These are phyloP conservation scores for Neonectria punicea DNA, from an alignment of 2,329 filamentous ascomycete genomes.

Conservation along the genomic window DNA sequence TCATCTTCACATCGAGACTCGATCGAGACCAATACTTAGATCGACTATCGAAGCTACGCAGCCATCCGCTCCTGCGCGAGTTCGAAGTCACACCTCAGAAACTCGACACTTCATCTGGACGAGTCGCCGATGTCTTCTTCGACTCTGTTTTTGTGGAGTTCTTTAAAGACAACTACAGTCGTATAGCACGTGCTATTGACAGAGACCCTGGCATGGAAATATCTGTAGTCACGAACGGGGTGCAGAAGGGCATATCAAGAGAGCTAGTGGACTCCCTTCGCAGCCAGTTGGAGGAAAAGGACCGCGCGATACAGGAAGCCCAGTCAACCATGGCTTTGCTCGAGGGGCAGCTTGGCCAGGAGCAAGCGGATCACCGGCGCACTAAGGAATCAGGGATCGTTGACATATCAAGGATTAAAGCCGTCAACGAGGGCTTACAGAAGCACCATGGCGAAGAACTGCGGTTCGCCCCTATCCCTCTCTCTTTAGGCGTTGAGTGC, in stretches of 20 bases:
- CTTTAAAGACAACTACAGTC: slow-evolving; percentile 94
- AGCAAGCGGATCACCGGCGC: slow-evolving; percentile 76
- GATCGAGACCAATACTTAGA: slow-evolving; percentile 90
- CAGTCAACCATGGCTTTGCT: slow-evolving; percentile 59
- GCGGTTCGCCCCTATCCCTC: slow-evolving; percentile 52
- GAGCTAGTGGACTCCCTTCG: slow-evolving; percentile 90
- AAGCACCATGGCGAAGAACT: slow-evolving; percentile 75
- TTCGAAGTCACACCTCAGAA: slow-evolving; percentile 88
- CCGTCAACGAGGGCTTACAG: slow-evolving; percentile 77
- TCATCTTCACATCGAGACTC: slow-evolving; percentile 79
- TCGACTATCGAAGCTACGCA: slow-evolving; percentile 79
- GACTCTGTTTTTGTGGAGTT: slow-evolving; percentile 91
- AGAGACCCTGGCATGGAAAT: slow-evolving; percentile 90
- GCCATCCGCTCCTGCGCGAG: slow-evolving; percentile 83
- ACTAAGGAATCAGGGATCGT: slow-evolving; percentile 65
- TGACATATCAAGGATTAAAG: slow-evolving; percentile 59
- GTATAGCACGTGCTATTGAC: slow-evolving; percentile 85
- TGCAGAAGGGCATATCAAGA: slow-evolving; percentile 91
- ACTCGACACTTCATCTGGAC: slow-evolving; percentile 58
- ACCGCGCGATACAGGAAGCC: slow-evolving; percentile 59
- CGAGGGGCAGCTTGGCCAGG: slow-evolving; percentile 71
- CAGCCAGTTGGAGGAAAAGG: slow-evolving; percentile 79
- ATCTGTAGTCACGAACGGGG: slow-evolving; percentile 79
- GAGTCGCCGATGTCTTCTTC: slow-evolving; percentile 84
- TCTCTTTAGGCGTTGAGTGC: not conserved